phyloP scores from a whole-genome alignment of 495 filamentous ascomycete species.

The Hyaloscypha variabilis region DNA sequence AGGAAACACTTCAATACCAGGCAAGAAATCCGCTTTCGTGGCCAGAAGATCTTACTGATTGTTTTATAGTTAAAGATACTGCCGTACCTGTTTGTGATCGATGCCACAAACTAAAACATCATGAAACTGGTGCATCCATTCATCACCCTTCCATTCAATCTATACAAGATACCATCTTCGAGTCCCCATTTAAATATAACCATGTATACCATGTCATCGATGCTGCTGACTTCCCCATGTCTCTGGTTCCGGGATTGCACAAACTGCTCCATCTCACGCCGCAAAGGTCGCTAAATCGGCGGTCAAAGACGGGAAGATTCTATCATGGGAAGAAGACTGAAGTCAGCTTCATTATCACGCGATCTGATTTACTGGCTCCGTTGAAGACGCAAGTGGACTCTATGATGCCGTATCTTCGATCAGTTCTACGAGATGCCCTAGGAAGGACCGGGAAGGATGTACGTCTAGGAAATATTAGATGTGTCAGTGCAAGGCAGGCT shows the following conservation, averaged over 20 bases:
- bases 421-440: constrained; percentile 72
- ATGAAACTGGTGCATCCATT: constrained; percentile 69
- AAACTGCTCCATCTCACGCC: constrained; percentile 59
- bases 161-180: constrained; percentile 77
- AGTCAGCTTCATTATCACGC: constrained; percentile 86
- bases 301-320: constrained; percentile 66
- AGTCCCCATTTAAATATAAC: constrained; percentile 84
- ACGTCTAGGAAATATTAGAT: constrained; percentile 79
- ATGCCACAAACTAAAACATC: constrained; percentile 80
- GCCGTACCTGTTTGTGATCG: constrained; percentile 72
- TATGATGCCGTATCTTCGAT: constrained; percentile 79
- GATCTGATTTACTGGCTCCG: constrained; percentile 83
- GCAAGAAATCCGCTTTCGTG: constrained; percentile 13
- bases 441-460: constrained; percentile 60
- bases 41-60: neutral
- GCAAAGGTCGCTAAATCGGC: constrained; percentile 74
- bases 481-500: constrained; percentile 77
- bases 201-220: constrained; percentile 98
- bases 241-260: constrained; percentile 66
- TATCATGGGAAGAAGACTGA: constrained; percentile 62
- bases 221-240: constrained; percentile 95
- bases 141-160: constrained; percentile 76
- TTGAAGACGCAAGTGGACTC: constrained; percentile 77
- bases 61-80: constrained; percentile 13
- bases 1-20: constrained; percentile 8